Conservation (phyloP, 2,329 filamentous ascomycete species). For the Penicillium italicum region DNA sequence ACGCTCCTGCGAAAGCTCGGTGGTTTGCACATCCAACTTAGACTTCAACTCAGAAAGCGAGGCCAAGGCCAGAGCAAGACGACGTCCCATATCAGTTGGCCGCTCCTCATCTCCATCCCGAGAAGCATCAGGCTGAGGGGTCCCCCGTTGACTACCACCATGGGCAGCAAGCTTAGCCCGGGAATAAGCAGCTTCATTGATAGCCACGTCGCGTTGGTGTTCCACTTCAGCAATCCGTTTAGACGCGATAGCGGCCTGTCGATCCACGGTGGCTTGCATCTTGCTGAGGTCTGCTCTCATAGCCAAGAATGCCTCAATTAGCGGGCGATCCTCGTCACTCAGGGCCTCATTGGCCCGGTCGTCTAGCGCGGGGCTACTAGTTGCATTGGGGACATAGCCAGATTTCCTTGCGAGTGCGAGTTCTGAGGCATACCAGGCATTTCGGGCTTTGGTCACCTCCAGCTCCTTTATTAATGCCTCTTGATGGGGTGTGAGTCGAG, state of each 20-base stretch:
- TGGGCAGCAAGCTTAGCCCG: constrained; percentile 88
- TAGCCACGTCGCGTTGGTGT: constrained; percentile 88
- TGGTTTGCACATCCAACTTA: constrained; percentile 64
- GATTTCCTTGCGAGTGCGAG: constrained; percentile 85
- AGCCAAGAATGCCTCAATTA: constrained; percentile 85
- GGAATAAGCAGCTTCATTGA: constrained; percentile 90
- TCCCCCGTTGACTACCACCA: constrained; percentile 62
- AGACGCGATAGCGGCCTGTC: constrained; percentile 79
- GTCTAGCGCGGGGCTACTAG: constrained; percentile 70
- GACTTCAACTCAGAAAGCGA: constrained; percentile 75
- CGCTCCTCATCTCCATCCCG: constrained; percentile 62
- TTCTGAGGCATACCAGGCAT: constrained; percentile 97
- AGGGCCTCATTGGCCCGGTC: constrained; percentile 73
- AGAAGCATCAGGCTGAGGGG: constrained; percentile 49
- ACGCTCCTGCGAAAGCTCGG: constrained; percentile 76
- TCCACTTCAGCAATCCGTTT: constrained; percentile 91
- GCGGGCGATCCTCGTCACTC: constrained; percentile 83
- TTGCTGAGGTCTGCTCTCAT: constrained; percentile 88
- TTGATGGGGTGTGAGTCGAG: constrained; percentile 45
- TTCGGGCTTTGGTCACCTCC: constrained; percentile 76
- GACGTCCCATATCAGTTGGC: constrained; percentile 70
- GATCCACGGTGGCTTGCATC: constrained; percentile 84
- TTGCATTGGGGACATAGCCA: constrained; percentile 73
- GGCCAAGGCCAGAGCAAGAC: constrained; percentile 76
- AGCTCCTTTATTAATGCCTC: constrained; percentile 78